A percentile compares a stretch with the other conserved stretches of the same genome.
Conservation (phyloP, 768 basidiomycete species). For the Sporobolomyces pararoseus region DNA sequence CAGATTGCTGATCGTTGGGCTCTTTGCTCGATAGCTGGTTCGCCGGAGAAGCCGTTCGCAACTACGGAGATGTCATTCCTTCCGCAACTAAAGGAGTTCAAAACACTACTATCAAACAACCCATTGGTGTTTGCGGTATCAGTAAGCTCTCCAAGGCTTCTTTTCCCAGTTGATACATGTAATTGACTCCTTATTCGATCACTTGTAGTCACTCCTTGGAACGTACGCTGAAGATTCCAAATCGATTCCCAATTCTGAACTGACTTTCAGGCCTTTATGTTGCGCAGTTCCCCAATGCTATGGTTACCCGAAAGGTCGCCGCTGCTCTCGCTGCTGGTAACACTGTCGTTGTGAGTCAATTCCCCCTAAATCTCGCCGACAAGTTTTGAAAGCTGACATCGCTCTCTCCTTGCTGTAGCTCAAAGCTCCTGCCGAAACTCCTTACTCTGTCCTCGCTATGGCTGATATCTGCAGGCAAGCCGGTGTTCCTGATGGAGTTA, state of each 20-base stretch:
- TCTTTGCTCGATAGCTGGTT: no score
- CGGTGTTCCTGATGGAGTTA: conserved; percentile 90
- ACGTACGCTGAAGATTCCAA: background rate
- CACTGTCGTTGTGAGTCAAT: conserved; percentile 61
- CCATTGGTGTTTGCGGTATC: conserved; percentile 54
- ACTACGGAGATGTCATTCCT: conserved; percentile 88
- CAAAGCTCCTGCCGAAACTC: conserved; percentile 92
- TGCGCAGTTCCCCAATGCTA: conserved; percentile 38
- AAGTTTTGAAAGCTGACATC: background rate
- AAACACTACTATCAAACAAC: conserved; percentile 89
- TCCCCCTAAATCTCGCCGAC: background rate
- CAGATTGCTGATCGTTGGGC: background rate
- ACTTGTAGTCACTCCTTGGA: conserved; percentile 45
- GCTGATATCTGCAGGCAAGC: conserved; percentile 85
- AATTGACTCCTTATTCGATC: background rate
- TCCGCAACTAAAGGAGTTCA: conserved; percentile 65
- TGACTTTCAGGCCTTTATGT: background rate
- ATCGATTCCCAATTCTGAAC: background rate
- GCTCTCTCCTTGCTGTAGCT: conserved; percentile 50
- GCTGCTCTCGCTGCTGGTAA: conserved; percentile 94
- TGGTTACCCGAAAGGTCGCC: conserved; percentile 77
- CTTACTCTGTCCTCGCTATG: conserved; percentile 84
- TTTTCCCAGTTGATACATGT: conserved; percentile 12
- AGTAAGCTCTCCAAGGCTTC: conserved; percentile 40
- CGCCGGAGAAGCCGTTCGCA: conserved; percentile 89